Conservation (phyloP, 306 rosid species). For the Glycine tomentella region DNA sequence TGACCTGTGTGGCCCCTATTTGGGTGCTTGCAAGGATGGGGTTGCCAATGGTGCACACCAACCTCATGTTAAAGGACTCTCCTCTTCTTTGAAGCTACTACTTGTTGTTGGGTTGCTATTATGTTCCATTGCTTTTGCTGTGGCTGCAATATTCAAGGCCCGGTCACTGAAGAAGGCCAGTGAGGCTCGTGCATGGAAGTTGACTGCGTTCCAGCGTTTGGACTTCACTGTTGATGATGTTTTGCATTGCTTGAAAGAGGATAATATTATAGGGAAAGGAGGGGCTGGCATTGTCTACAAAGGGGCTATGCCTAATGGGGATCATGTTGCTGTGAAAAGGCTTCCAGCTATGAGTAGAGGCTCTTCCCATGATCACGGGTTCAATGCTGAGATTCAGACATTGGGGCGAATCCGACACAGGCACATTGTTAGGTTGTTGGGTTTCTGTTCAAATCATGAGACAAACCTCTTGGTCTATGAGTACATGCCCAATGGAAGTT, state of each 20-base stretch:
- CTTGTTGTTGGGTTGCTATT: constrained; percentile 82
- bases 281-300: constrained; percentile 99
- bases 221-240: constrained; percentile 94
- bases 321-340: constrained; percentile 87
- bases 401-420: constrained; percentile 91
- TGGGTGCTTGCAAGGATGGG: constrained; percentile 89
- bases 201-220: constrained; percentile 91
- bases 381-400: constrained; percentile 98
- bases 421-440: constrained; percentile 88
- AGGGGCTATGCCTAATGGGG: constrained; percentile 82
- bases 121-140: constrained; percentile 78
- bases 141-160: constrained; percentile 83
- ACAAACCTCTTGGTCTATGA: constrained; percentile 94
- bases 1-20: constrained; percentile 88
- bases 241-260: constrained; percentile 86
- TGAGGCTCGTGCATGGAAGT: constrained; percentile 86
- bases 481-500: constrained; percentile 98
- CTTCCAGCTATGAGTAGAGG: constrained; percentile 92
- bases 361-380: constrained; percentile 96
- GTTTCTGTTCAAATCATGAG: constrained; percentile 97
- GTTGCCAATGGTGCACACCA: constrained; percentile 60
- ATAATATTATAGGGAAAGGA: constrained; percentile 94
- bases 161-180: constrained; percentile 84
- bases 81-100: constrained; percentile 79
- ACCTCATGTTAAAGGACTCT: constrained; percentile 68